Base-by-base conservation (phyloP, 768 basidiomycete species). In the Xerocomus potaroensis region DNA sequence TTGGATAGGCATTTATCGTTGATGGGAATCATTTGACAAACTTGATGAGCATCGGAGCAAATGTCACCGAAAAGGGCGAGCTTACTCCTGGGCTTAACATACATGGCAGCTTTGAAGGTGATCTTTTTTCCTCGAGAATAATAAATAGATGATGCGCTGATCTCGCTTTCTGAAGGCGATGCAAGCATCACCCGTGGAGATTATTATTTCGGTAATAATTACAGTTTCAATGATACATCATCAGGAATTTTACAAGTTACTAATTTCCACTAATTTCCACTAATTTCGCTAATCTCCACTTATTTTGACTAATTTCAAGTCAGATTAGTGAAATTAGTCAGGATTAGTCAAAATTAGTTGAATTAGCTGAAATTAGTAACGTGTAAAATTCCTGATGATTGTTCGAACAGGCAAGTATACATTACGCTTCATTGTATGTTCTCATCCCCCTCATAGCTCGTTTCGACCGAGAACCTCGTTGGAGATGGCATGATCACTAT, bases 21-120 rank as follows among this genome's bases (percentile, higher is more conserved):
- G 60, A 61, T 14, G 60, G 60, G 3, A 61, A 62, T n/a, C 60
- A 59, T 18, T 37, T 61, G 48, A 61, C 59, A 14, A 60, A 60
- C 22, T 47, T 62, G 51, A 60, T 60, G 60, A 49, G 45, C 36
- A 60, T 60, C n/a, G 59, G 57, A 37, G 51, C 51, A 41, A 61
- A 61, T 15, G 45, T 49, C 10, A 61, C 60, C 8, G 48, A 41
- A 10, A 24, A 51, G 0, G 26, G 15, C 35, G 16, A 48, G 23
- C 27, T 51, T 39, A 50, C 50, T 27, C 57, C 57, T 0, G 60
- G 60, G 16, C 43, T 61, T 0, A 62, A 48, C 29, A 51, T 48
- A 26, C 60, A 63, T 15, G 51, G 60, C 3, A 62, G 54, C 24
- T 57, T 60, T 35, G 60, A 61, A 52, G 60, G 60, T 46, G 27